Percentiles rank a stretch among this genome's conserved stretches.
phyloP scores from a whole-genome alignment of 2,329 filamentous ascomycete genomes.

The Arthrobotrys sphaeroides region DNA sequence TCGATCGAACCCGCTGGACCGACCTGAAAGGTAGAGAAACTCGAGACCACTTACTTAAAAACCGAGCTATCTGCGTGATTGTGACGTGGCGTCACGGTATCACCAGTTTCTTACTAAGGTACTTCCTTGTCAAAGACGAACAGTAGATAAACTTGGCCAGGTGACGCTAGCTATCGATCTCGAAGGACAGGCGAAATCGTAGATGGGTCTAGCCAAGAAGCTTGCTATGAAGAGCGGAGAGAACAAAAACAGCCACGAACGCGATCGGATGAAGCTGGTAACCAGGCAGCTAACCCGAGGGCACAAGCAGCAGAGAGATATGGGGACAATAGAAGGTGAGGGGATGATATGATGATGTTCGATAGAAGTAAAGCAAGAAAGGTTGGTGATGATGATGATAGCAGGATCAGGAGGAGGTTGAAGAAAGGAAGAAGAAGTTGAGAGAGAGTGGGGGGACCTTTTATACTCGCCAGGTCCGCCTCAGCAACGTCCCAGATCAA shows the following conservation, averaged over 20 bases:
- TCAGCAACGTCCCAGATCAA: slow-evolving; percentile 23
- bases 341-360: not conserved
- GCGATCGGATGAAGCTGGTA: slow-evolving; percentile 23
- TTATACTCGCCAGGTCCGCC: slow-evolving; percentile 37
- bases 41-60: slow-evolving; percentile 29
- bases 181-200: not conserved
- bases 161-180: not conserved
- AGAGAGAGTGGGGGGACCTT: slow-evolving; percentile 27
- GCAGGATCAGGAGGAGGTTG: not conserved
- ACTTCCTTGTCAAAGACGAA: slow-evolving; percentile 1
- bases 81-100: slow-evolving; percentile 52
- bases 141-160: not conserved
- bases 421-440: not conserved
- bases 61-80: slow-evolving; percentile 22
- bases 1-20: not conserved
- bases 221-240: not conserved
- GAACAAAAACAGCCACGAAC: slow-evolving; percentile 16
- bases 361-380: slow-evolving; percentile 1
- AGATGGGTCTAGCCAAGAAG: not conserved
- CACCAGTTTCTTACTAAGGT: slow-evolving; percentile 10
- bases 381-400: not conserved
- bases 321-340: not conserved
- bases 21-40: not conserved
- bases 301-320: not conserved
- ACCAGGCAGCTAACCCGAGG: not conserved